Conservation (phyloP, 2,329 filamentous ascomycete species). For the Monosporascus sp. region DNA sequence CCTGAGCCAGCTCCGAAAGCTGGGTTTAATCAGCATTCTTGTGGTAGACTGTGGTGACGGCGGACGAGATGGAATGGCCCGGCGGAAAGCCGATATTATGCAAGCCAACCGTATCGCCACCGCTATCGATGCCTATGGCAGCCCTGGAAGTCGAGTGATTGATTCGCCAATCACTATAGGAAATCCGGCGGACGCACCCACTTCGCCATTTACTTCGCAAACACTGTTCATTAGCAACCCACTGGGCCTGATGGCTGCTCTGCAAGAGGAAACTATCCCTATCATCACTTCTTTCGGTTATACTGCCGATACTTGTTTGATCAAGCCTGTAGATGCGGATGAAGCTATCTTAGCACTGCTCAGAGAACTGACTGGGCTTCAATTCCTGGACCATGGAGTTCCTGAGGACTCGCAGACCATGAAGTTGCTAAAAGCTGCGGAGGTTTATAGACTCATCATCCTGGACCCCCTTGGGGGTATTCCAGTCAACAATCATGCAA, state of each 20-base stretch:
- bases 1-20: constrained; percentile 71
- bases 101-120: constrained; percentile 70
- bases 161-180: constrained; percentile 47
- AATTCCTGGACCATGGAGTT: constrained; percentile 31
- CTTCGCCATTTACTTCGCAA: constrained; percentile 28
- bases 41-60: constrained; percentile 65
- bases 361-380: constrained; percentile 66
- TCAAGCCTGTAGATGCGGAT: constrained; percentile 38
- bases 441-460: constrained; percentile 78
- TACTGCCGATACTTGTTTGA: constrained; percentile 33
- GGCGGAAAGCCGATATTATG: constrained; percentile 43
- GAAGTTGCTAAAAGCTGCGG: constrained; percentile 31
- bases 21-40: constrained; percentile 78
- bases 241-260: constrained; percentile 56
- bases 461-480: constrained; percentile 84
- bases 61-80: constrained; percentile 23
- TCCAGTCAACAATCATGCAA: constrained; percentile 56
- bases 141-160: constrained; percentile 63
- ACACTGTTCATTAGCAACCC: constrained; percentile 37
- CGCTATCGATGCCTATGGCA: constrained; percentile 65
- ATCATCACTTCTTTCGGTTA: constrained; percentile 54
- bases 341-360: constrained; percentile 73
- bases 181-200: constrained; percentile 13
- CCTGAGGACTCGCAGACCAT: constrained; percentile 32
- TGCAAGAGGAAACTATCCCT: constrained; percentile 64